A percentile compares a stretch with the other conserved stretches of the same genome.
Conservation (phyloP, 1,284 basidiomycete species). For the Puccinia horiana region DNA sequence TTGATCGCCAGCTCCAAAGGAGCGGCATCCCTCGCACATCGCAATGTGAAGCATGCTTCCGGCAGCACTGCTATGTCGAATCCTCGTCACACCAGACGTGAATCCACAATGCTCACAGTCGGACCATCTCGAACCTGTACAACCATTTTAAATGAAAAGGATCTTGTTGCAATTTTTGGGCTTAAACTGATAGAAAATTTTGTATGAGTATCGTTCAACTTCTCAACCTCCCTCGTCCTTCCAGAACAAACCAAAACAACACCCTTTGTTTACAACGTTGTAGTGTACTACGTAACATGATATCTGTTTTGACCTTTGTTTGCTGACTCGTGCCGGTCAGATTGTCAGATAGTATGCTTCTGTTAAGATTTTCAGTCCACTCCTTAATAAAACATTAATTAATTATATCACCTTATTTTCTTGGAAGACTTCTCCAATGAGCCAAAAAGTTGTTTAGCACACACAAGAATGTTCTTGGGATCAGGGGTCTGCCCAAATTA, state of each 20-base stretch:
- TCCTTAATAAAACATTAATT: background rate
- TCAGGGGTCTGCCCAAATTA: too few species aligned
- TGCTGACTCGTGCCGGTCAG: conserved; percentile 8
- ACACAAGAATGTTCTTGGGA: too few species aligned
- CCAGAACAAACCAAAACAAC: background rate
- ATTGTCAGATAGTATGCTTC: background rate
- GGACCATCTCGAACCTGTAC: background rate
- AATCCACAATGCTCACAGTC: background rate
- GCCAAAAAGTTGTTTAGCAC: too few species aligned
- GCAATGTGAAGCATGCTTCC: conserved; percentile 46
- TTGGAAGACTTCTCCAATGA: background rate
- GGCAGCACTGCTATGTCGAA: conserved; percentile 26
- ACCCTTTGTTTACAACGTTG: background rate
- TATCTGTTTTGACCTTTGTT: background rate
- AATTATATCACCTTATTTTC: background rate
- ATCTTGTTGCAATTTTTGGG: background rate
- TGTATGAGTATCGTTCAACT: background rate
- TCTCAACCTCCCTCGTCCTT: background rate
- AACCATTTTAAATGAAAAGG: background rate
- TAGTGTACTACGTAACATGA: background rate
- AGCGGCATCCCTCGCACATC: conserved; percentile 31
- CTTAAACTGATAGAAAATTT: background rate
- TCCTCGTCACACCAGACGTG: background rate
- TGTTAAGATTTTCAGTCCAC: background rate
- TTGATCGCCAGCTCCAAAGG: conserved; percentile 37